Evolutionary conservation across 495 filamentous ascomycete species (phyloP), one percentile per base, ranked within the genome.

Genomic region (Aspergillus cavernicola): DNA sequence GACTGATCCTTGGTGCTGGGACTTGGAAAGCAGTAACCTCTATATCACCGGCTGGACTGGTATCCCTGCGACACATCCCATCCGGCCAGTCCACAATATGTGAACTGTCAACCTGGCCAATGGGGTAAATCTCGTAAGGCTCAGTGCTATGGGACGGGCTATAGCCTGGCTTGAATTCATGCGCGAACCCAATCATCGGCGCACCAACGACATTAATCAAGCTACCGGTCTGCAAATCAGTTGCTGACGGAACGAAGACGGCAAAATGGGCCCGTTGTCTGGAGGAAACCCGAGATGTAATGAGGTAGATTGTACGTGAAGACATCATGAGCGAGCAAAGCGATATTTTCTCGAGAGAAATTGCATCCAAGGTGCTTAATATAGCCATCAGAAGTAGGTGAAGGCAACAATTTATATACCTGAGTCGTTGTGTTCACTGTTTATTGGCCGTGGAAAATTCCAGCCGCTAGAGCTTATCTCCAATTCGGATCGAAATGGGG

Each of bases 151-250:
- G 10, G 33, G 41, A 47, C 20, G 47, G 43, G 4, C 0, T 26
- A 10, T 66, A 61, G n/a, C 62, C 64, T 10, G 67, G 58, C 35
- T 67, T 59, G 56, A 68, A 72, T 37, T 68, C 61, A 9, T 64
- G 64, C 6, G 20, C 28, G 39, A 65, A 72, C n/a, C 67, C 69
- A 2, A 55, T 41, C 66, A 66, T 68, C 0, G 63, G 66, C 15
- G 66, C 61, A 11, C 67, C 67, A 20, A 67, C 51, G 8, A 64
- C 68, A 28, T 70, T 56, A 16, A 72, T 72, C 26, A 67, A 12
- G n/a, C 59, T 67, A 19, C 66, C 65, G 22, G 29, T 33, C 0
- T 50, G 48, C 26, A 50, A 40, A 12, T 58, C 38, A 10, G 26
- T 15, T 8, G 52, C 56, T 12, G 56, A 54, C 15, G 68, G 66